Evolutionary conservation across 805 yeast species (phyloP), one percentile per base, ranked within the genome.

Genomic region (Suhomyces canberraensis): DNA sequence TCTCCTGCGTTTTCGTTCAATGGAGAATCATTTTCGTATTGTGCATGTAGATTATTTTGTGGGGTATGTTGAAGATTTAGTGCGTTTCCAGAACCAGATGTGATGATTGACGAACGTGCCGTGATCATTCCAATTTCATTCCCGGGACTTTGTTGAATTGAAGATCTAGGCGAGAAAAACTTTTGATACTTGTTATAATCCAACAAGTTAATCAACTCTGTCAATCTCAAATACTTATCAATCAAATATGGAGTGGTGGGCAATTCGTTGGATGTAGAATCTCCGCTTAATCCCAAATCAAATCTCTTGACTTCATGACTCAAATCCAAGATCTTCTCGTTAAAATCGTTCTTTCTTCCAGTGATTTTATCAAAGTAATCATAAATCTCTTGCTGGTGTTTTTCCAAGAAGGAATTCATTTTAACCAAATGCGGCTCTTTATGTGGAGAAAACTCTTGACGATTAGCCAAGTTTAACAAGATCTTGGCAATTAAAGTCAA

Each of bases 401-500:
- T 66, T 2, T 69, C 65, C 15, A 91, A 69, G 48, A 91, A 89
- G 1, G 51, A 51, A 57, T 93, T 91, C 78, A 91, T 72, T 22
- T 64, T 67, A 14, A 75, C 66, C 60, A 91, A 66, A 69, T 82
- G 87, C 0, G 93, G 88, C 51, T 91, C 98, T 51, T 90, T 91
- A 31, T 80, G 79, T 7, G 86, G 83, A n/a, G 64, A 64, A 58
- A 93, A 88, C 32, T 61, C 60, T 16, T 81, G 77, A 31, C 95
- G 62, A 46, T 84, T 91, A 3, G 96, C 87, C 41, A 91, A 72
- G 19, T 84, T 84, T 58, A 90, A 73, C 22, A 91, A 55, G 4
- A 82, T 71, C 54, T 91, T 91, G 8, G 97, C 88, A 4, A 90
- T 68, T 16, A 90, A 60, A 0, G 95, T 88, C 31, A 91, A 60